Evolutionary conservation across 2,329 filamentous ascomycete species (phyloP).

Genomic region (Acrodontium crateriforme): DNA sequence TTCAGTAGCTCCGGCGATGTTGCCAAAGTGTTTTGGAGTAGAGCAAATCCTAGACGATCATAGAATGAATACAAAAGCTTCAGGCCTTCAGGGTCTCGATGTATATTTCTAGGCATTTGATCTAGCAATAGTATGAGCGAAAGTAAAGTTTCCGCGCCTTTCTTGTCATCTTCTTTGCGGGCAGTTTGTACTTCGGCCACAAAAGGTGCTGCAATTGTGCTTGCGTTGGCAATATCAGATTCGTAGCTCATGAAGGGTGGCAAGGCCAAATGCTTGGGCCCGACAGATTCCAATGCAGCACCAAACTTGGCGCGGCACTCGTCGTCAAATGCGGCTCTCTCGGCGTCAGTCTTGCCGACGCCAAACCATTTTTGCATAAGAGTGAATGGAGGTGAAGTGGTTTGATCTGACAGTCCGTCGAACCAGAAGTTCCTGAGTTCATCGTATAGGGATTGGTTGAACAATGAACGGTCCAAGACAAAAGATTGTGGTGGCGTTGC

Average conservation of each 20-base stretch:
- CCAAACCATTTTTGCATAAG: constrained; percentile 27
- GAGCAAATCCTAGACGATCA: constrained; percentile 35
- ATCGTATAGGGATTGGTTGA: constrained; percentile 26
- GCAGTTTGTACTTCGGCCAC: constrained; percentile 19
- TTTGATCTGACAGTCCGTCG: constrained; percentile 16
- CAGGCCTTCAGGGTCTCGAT: constrained; percentile 33
- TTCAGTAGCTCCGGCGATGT: constrained; percentile 5
- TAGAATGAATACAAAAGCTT: constrained; percentile 40
- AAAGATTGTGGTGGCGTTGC: constrained; percentile 9
- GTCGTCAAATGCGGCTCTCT: constrained; percentile 24
- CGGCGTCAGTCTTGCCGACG: constrained; percentile 15
- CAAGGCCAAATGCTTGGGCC: constrained; percentile 20
- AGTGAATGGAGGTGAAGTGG: constrained; percentile 13
- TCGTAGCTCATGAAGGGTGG: constrained; percentile 15
- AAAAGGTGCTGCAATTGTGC: constrained; percentile 23
- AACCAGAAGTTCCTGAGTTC: constrained; percentile 27
- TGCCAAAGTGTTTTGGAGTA: constrained; percentile 23
- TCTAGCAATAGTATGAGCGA: constrained; percentile 45
- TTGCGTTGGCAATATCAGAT: constrained; percentile 11
- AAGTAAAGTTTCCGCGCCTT: constrained; percentile 28
- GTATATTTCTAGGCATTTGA: constrained; percentile 49
- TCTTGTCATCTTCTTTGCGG: constrained; percentile 11
- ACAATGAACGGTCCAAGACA: constrained; percentile 25
- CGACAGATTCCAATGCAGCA: constrained; percentile 24
- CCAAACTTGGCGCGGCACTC: constrained; percentile 22